Evolutionary conservation across 2,329 filamentous ascomycete genomes (phyloP), one percentile per base, ranked within the genome.

Genomic region (Bipolaris victoriae): DNA sequence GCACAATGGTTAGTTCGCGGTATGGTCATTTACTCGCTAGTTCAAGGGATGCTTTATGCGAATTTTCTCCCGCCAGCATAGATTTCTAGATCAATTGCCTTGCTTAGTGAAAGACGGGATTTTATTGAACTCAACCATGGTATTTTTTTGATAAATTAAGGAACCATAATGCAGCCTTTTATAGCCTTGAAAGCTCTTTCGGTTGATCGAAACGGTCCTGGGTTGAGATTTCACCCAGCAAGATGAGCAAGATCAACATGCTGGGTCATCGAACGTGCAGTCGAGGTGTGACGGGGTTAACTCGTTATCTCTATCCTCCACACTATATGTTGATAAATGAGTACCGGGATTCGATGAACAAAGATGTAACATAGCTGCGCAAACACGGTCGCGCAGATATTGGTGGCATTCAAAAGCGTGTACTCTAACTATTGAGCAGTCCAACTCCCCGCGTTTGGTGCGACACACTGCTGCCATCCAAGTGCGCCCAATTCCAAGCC

Each of bases 21-120:
- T 65, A 90, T 94, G 82, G 81, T 92, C 52, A 84, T 93, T 77
- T 99, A 99, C 79, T 90, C 86, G 2, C 75, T 90, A 33, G 84
- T 97, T 41, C 95, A 99, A 74, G 92, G 85, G 0, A 89, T 86
- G 7, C 79, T 99, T 40, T 99, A 92, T 80, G 89, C 92, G 3
- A 92, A 88, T 3, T 99, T 99, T 74, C 82, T 99, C 47, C 95
- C 95, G 5, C 95, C 95, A 40, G 95, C 95, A 20, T 96, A 64
- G 78, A 20, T 0, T 26, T n/a, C 1, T 20, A 7, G 4, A 11
- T 15, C 15, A 2, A 7, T n/a, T 15, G 9, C 1, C 5, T 40
- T 51, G 11, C 13, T 26, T 9, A 15, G 15, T 11, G 13, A 11
- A 7, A 2, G 5, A 43, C 2, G 13, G n/a, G 16, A n/a, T 9